Evolutionary conservation across 805 yeast species (phyloP), one percentile per base, ranked within the genome.

Genomic region (Nakazawaea holstii): DNA sequence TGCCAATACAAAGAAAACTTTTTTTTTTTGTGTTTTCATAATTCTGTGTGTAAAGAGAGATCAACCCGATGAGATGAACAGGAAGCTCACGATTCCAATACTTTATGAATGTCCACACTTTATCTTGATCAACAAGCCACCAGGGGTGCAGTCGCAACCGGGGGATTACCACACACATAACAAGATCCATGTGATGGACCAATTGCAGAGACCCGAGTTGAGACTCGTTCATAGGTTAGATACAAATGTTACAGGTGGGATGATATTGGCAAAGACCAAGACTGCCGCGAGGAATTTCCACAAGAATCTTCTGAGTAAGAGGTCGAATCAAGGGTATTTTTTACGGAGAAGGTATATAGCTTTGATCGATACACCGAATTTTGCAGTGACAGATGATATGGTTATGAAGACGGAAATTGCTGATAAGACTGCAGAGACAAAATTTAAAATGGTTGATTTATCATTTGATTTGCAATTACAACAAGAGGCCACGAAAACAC

Each of bases 201-300:
- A 17, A 9, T 3, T 45, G 41, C 26, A 31, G 6, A 27, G 1
- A 49, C 51, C 47, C 51, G 10, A 33, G 3, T 55, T 62, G 45
- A 57, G 61, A 40, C 57, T 59, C 6, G 67, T 72, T 0, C 74
- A 70, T 37, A 55, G 76, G 43, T 51, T 72, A 17, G 76, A 72
- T 48, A 58, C 56, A 27, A 51, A 56, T 43, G 75, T 68, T 6
- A 65, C 72, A 15, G 76, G 76, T 20, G 74, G 73, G 1, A 46
- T 70, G 39, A 54, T 71, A 2, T 42, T 70, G 4, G 69, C 74
- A 1, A 61, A 57, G 44, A 64, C 59, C 41, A 57, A 60, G 43
- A 55, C 53, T 8, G 55, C 65, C 0, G 70, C 74, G 1, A 56
- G 51, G 15, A 53, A 53, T 43, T 68, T 71, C 47, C 55, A 64